Evolutionary conservation across 306 rosid species (phyloP).

Genomic region (Abrus pulchellus): DNA sequence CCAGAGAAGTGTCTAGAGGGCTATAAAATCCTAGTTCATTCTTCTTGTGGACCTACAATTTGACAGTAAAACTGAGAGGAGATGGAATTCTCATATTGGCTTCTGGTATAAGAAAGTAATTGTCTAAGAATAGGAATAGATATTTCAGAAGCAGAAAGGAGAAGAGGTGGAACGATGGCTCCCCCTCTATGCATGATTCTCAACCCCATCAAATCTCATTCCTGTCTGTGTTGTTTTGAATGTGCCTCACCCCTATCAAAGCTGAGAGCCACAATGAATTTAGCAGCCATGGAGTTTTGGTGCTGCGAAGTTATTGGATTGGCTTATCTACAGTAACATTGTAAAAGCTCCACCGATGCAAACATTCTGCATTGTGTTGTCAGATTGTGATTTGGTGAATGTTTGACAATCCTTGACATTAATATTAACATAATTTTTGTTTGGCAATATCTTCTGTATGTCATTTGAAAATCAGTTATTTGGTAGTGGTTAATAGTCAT

Average conservation of each 20-base stretch:
- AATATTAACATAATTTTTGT: background rate
- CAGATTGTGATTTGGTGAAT: constrained; percentile 27
- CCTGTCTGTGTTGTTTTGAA: background rate
- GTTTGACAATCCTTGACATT: constrained; percentile 17
- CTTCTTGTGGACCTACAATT: too few species aligned
- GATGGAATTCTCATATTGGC: constrained; percentile 1
- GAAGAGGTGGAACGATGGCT: background rate
- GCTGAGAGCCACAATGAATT: background rate
- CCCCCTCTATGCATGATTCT: background rate
- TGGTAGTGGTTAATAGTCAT: background rate
- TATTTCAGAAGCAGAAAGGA: background rate
- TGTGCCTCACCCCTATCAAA: background rate
- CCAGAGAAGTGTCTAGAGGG: background rate
- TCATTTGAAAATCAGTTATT: constrained; percentile 21
- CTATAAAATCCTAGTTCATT: background rate
- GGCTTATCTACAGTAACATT: background rate
- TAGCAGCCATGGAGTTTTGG: background rate
- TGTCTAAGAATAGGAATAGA: background rate
- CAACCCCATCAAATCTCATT: background rate
- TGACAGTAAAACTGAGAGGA: background rate
- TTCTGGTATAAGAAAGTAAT: background rate
- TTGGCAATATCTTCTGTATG: constrained; percentile 21
- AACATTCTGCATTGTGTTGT: background rate
- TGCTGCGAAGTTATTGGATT: background rate
- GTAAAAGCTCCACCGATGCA: background rate